Base-by-base conservation (phyloP, 2,329 filamentous ascomycete genomes). In the Sporothrix inflata region DNA sequence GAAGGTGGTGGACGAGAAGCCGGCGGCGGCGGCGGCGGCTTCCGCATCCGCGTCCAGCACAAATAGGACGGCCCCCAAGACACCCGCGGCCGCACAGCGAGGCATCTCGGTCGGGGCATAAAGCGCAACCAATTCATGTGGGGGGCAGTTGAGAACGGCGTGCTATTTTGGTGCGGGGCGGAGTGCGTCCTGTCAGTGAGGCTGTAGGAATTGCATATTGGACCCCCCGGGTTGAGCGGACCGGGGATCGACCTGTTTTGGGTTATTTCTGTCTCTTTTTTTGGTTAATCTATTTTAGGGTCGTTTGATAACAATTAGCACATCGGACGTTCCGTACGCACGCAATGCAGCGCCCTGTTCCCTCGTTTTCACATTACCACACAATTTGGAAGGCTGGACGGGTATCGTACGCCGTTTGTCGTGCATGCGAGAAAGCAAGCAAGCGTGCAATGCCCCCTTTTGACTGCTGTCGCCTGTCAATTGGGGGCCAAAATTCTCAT, bases 71-170 rank as follows among this genome's bases (percentile, higher is more conserved):
- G 14, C 51, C 4, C 19, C 60, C 19, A 40, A 61, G 38, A 16
- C 38, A 30, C 51, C 51, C 5, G 12, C 38, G 14, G 66, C 34
- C 12, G n/a, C 49, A 21, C 34, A 69, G 49, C 30, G 66, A 9
- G 66, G 40, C 34, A 55, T 69, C 21, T 69, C 66, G 14, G 65
- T 24, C 4, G 66, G 49, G 42, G 63, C 63, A 30, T 49, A 27
- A 66, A 24, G 11, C 49, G 49, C 16, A 27, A 4, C 4, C 16
- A n/a, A 47, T 3, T 3, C 14, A 47, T 19, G 45, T 16, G 45
- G 19, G 14, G 7, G n/a, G n/a, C n/a, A n/a, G n/a, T n/a, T n/a
- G 3, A 47, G 2, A 1, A n/a, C 16, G 45, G 45, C 30, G 30
- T 49, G 47, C 47, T 49, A 49, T 49, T 49, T 21, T n/a, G 47